Conservation (phyloP, 768 basidiomycete genomes). For the Gautieria morchelliformis region DNA sequence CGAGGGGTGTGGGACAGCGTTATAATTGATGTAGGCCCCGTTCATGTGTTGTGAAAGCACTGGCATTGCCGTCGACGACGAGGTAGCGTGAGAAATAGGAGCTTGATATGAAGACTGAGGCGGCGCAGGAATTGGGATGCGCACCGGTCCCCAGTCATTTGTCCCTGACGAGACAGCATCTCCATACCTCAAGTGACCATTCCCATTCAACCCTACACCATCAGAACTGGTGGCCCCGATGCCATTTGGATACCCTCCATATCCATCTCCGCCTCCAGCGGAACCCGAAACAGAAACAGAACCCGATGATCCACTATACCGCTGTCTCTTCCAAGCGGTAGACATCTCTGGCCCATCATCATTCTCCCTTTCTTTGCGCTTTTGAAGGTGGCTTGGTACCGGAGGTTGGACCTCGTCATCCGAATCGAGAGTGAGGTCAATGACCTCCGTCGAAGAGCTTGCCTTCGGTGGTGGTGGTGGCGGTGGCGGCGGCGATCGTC, state of each 20-base stretch:
- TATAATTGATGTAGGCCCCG: background rate
- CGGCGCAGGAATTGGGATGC: background rate
- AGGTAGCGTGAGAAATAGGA: background rate
- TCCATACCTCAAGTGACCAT: background rate
- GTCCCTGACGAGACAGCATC: background rate
- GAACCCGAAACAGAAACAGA: background rate
- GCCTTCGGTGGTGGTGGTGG: constrained; percentile 13
- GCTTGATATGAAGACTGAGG: constrained; percentile 1
- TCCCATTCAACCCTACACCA: background rate
- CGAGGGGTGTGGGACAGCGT: background rate
- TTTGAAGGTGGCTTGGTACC: constrained; percentile 17
- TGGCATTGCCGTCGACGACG: background rate
- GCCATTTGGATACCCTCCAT: background rate
- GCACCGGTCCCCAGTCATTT: constrained; percentile 2
- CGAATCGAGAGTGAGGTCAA: constrained; percentile 76
- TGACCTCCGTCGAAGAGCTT: constrained; percentile 42
- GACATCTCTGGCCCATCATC: constrained; percentile 25
- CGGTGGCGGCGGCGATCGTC: background rate
- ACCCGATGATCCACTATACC: background rate
- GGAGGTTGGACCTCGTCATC: constrained; percentile 51
- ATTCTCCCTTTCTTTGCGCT: constrained; percentile 20
- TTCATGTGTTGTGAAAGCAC: background rate
- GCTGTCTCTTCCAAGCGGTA: background rate
- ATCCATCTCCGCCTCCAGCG: background rate
- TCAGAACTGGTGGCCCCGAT: background rate